Evolutionary conservation across 805 yeast genomes (phyloP).

Genomic region (Zygosaccharomyces rouxii): DNA sequence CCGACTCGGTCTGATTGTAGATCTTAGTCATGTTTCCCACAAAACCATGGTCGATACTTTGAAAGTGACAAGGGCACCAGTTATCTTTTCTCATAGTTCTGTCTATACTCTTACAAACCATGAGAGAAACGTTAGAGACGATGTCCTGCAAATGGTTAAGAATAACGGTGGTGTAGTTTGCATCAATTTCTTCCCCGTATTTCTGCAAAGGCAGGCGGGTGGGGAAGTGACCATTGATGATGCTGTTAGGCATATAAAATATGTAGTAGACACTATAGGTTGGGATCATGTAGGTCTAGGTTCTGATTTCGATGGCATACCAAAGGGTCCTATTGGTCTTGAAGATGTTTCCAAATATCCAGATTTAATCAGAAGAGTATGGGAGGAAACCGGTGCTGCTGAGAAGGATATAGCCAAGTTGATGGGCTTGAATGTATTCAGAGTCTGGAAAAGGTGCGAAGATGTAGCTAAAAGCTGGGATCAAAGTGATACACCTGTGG

Average conservation of each 20-base stretch:
- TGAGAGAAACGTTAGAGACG: constrained; percentile 47
- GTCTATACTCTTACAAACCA: constrained; percentile 41
- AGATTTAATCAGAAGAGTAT: constrained; percentile 38
- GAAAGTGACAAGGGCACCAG: constrained; percentile 41
- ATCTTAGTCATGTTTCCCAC: constrained; percentile 45
- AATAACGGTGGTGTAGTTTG: constrained; percentile 46
- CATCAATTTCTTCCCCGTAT: constrained; percentile 43
- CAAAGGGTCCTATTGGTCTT: constrained; percentile 45
- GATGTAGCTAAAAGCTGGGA: constrained; percentile 28
- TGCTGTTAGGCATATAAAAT: constrained; percentile 43
- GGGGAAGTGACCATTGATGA: constrained; percentile 41
- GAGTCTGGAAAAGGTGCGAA: constrained; percentile 44
- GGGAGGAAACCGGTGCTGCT: constrained; percentile 37
- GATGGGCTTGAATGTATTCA: constrained; percentile 44
- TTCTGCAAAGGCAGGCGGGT: constrained; percentile 26
- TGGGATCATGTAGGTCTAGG: constrained; percentile 52
- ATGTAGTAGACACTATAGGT: constrained; percentile 43
- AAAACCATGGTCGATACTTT: constrained; percentile 46
- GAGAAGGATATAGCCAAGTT: constrained; percentile 42
- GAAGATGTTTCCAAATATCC: constrained; percentile 56
- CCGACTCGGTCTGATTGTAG: constrained; percentile 50
- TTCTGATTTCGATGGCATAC: constrained; percentile 51
- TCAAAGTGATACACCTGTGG: constrained; percentile 30
- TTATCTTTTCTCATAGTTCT: constrained; percentile 48
- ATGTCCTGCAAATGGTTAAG: constrained; percentile 38